These are phyloP conservation scores for Claviceps humidiphila DNA, from an alignment of 2,329 filamentous ascomycete species.

Conservation along the genomic window DNA sequence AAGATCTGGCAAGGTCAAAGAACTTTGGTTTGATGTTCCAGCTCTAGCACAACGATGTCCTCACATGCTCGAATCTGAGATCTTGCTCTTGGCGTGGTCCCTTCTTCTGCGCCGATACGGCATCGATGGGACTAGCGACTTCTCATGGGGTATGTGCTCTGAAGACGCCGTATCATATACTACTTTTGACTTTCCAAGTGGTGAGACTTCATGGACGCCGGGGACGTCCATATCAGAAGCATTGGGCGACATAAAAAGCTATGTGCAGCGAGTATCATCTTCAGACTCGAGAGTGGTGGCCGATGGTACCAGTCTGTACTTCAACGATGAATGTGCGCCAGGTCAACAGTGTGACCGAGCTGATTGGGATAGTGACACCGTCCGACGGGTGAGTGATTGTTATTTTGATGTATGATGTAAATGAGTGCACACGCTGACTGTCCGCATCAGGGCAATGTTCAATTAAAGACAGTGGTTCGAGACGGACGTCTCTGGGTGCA, in stretches of 20 bases:
- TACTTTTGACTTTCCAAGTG: neutral
- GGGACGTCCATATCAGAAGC: neutral
- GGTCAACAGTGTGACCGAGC: neutral
- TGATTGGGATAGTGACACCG: neutral
- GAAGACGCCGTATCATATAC: neutral
- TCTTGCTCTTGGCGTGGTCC: conserved; percentile 1
- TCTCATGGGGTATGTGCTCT: neutral
- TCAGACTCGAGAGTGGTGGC: neutral
- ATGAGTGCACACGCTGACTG: neutral
- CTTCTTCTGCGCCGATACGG: neutral
- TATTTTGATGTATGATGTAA: neutral
- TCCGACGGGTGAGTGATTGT: neutral
- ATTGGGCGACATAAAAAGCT: neutral
- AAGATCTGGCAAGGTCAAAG: neutral
- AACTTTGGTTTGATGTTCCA: neutral
- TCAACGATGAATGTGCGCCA: conserved; percentile 1
- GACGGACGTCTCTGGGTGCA: conserved; percentile 1
- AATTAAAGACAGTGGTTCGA: neutral
- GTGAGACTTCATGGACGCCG: neutral
- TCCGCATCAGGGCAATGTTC: neutral
- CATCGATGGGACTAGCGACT: neutral
- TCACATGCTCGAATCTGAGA: neutral
- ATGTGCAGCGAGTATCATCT: neutral
- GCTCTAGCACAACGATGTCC: neutral
- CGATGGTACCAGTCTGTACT: neutral